Evolutionary conservation across 2,329 filamentous ascomycete species (phyloP), one percentile per base, ranked within the genome.

Genomic region (Neofusicoccum sp.): DNA sequence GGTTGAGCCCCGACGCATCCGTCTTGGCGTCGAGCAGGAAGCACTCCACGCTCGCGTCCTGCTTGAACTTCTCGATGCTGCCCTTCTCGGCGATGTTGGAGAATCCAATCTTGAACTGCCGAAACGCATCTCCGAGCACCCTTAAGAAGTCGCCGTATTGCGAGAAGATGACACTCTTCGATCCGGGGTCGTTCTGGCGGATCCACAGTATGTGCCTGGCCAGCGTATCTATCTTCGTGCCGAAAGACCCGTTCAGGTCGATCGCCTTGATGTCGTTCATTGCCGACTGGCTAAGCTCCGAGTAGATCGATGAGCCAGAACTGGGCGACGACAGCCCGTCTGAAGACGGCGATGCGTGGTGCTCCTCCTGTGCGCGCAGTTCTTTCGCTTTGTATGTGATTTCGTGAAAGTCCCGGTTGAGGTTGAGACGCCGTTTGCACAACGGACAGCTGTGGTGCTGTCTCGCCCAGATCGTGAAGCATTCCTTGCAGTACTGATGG

Each of bases 141-240:
- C 84, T 80, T 1, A 98, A 81, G 69, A 97, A 98, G 61, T 91
- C 89, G 62, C 85, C 85, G 75, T 92, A 95, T 77, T 98, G 94
- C 1, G 92, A 96, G 75, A 97, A 99, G n/a, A 98, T 84, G 73
- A 99, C 90, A 0, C 91, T 91, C 73, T 98, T 98, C 8, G 92
- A 87, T 0, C 92, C 92, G 0, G 92, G 91, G 68, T 97, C 93
- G 52, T 91, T 87, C 67, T 90, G 83, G 2, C 94, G 87, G 22
- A 98, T 82, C 91, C 92, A 97, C 14, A 96, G 77, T 2, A 98
- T 77, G 74, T 98, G 95, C 2, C 92, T 36, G 16, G 77, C 76
- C 11, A 81, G 74, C 56, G 80, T 96, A 73, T 97, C 93, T 16
- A 98, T 89, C 76, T 98, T 99, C 0, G 91, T 96, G 1, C 92